A percentile compares a stretch with the other conserved stretches of the same genome.
These are phyloP conservation scores for Fusarium ambrosium DNA, from an alignment of 2,329 filamentous ascomycete genomes.

Conservation along the genomic window DNA sequence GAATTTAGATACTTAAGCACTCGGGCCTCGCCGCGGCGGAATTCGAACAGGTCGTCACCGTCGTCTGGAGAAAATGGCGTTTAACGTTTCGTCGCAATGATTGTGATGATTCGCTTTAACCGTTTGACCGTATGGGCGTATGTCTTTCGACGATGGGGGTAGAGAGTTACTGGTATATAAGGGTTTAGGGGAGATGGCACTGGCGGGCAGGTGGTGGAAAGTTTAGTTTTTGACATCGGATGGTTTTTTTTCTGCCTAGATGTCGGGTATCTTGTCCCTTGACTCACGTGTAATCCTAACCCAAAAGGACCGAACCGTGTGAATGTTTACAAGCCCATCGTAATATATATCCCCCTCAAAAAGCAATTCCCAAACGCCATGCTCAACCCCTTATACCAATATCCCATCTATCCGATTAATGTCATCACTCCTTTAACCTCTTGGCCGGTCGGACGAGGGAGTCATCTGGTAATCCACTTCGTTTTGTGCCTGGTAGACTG, in stretches of 20 bases:
- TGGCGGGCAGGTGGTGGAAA: not conserved
- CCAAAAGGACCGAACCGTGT: not conserved
- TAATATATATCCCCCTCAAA: conserved; percentile 1
- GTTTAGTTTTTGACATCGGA: not conserved
- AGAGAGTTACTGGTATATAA: not conserved
- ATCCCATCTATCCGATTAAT: not conserved
- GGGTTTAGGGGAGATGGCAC: not conserved
- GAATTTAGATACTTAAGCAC: not conserved
- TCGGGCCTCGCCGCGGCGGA: not conserved
- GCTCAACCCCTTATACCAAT: conserved; percentile 6
- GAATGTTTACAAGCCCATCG: not conserved
- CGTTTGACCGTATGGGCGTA: not conserved
- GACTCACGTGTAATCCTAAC: not conserved
- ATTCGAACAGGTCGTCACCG: not conserved
- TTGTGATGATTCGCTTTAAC: not conserved
- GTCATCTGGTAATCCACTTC: conserved; percentile 88
- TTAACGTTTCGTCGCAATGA: not conserved
- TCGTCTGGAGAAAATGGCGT: not conserved
- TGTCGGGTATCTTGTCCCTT: conserved; percentile 36
- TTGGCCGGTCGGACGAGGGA: conserved; percentile 73
- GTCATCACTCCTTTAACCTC: conserved; percentile 68
- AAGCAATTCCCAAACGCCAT: conserved; percentile 32
- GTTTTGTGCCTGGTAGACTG: conserved; percentile 90
- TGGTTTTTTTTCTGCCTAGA: conserved; percentile 5
- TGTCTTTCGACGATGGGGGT: not conserved